Evolutionary conservation across 2,329 filamentous ascomycete species (phyloP), one percentile per base, ranked within the genome.

Genomic region (Stagonosporopsis cucurbitacearum): DNA sequence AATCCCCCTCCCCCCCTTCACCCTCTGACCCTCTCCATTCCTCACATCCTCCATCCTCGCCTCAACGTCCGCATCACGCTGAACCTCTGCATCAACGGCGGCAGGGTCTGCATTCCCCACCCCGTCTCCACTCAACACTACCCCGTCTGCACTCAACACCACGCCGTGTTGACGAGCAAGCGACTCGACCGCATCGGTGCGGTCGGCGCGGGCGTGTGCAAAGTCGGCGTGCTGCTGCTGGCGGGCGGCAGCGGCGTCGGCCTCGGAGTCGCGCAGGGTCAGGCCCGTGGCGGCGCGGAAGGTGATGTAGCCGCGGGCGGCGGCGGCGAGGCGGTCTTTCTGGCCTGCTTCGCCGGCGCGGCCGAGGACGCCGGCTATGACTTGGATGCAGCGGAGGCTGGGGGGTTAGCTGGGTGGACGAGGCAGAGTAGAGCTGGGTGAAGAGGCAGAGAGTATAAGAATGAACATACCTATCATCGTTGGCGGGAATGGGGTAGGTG

Each of bases 401-500:
- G 39, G 22, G 12, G 2, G 6, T 49, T 45, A 53, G 49, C 17
- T 53, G 23, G n/a, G 4, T 39, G 40, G n/a, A n/a, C n/a, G n/a
- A n/a, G n/a, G n/a, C n/a, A n/a, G n/a, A n/a, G n/a, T n/a, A n/a
- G 13, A 25, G 12, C 22, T 26, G 25, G 25, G 9, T 5, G 25
- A 9, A 26, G 9, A 26, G 13, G 33, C 12, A 2, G 25, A 13
- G 30, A 9, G 6, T 19, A 12, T 19, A 12, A 13, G 15, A 28
- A 6, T 41, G 35, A 46, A 74, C 82, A 71, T 75, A 91, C 89
- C 88, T 92, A 82, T 99, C 95, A 72, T 99, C 95, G 75, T 99
- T 99, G 46, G 92, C 92, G 2, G 95, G 95, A 65, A 99, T 97
- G 13, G 91, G 90, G 73, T 99, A 99, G 4, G 95, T 98, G 46